Base-by-base conservation (phyloP, 192 early-diverging fungal species). In the Radiomyces spectabilis region DNA sequence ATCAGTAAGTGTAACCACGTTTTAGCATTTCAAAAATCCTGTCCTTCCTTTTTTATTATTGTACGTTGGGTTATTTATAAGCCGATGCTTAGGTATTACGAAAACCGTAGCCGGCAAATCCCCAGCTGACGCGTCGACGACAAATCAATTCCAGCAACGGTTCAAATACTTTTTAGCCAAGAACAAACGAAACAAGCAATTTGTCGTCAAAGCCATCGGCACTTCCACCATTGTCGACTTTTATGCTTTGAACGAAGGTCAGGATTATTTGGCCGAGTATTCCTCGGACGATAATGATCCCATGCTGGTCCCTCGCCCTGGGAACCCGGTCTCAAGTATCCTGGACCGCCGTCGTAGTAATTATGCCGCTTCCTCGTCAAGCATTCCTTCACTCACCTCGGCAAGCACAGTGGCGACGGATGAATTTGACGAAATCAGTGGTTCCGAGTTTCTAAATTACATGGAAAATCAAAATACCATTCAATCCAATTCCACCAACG, bases 141-240 rank as follows among this genome's bases (percentile, higher is more conserved):
- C 37, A 12, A 33, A 29, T 5, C 29, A 49, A 33, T 59, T 69
- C 35, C 61, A 69, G 21, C 19, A 58, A 30, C 49, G 61, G 29
- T 54, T 63, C 18, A 50, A 49, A 16, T 69, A 69, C 27, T 81
- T 81, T 44, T 41, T 81, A 8, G 69, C 79, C 19, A 78, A 60
- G 22, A 78, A 76, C 33, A 69, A 71, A 0, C 61, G 69, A 26
- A 66, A 74, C 29, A 65, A 66, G 45, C 26, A 41, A 0, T 81
- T 78, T 37, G 57, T 38, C 3, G 72, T 85, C 18, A 63, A 77
- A 13, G 68, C 77, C 25, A 39, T 72, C 0, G 84, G 82, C 2
- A 33, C 75, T 5, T 61, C 70, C 15, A 58, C 55, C 19, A 62
- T 65, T 9, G 51, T 39, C 7, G 55, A 59, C 12, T 70, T 69